Base-by-base conservation (phyloP, 1,139 yeast species). In the Hemisphaericaspora xylofermentans region DNA sequence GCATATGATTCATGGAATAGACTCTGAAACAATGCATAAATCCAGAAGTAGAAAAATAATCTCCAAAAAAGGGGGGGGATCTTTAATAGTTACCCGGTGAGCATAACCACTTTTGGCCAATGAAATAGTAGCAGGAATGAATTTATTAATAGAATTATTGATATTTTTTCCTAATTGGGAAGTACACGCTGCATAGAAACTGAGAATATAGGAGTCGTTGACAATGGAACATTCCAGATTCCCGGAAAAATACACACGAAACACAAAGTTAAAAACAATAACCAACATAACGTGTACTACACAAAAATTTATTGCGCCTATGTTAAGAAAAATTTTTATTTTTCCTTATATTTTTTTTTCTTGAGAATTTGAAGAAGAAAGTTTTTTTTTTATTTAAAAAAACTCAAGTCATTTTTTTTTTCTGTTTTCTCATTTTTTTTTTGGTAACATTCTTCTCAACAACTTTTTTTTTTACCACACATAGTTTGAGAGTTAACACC, bases 311-410 rank as follows among this genome's bases (percentile, higher is more conserved):
- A 19, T 19, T 19, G n/a, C n/a, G n/a, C n/a, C n/a, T n/a, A n/a
- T n/a, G n/a, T n/a, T n/a, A n/a, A 19, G 8, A 19, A 19, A 19
- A 29, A 13, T 16, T 27, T 33, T 38, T 18, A 19, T 3, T 18
- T 32, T 25, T 31, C 16, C 32, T 30, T 39, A 32, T 39, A 28
- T 14, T 19, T 13, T 15, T 34, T 31, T 22, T 36, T 35, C 28
- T 21, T 37, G 21, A 16, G 32, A 27, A 27, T 9, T 13, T 13
- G 31, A n/a, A n/a, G n/a, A n/a, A n/a, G n/a, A n/a, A 21, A 31
- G 5, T 35, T 25, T 37, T 30, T 28, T 32, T 33, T 26, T 30
- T 34, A 15, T 31, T 35, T 24, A 32, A 33, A 33, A 33, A 19
- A 21, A 22, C 27, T 33, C 28, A 33, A 10, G 14, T 33, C 17